Evolutionary conservation across 2,329 filamentous ascomycete genomes (phyloP), one percentile per base, ranked within the genome.

Genomic region (Aspergillus floridensis): DNA sequence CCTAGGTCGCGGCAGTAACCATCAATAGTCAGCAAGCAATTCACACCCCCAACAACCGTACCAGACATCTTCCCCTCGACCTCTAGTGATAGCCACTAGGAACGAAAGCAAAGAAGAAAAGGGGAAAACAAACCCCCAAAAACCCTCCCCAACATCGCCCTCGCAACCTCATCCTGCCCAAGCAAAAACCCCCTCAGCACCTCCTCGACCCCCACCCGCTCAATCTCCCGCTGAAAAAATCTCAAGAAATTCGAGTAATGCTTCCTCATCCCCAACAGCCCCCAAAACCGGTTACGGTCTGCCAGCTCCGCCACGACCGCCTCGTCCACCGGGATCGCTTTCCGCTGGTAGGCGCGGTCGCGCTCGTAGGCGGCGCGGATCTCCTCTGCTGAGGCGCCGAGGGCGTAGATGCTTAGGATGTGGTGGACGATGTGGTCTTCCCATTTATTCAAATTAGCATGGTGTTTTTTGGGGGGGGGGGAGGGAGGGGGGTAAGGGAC

Each of bases 171-270:
- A 57, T 88, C 84, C 2, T 83, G 84, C 16, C 14, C 16, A 1
- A 83, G 80, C 70, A 96, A 91, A 0, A 96, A 88, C 68, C 89
- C 83, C 16, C 81, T 76, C 29, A 96, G 58, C 0, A 87, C 85
- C 1, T 79, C 74, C 65, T 87, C 77, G 80, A 87, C 90, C 0
- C 86, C 84, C 41, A 83, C 82, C 29, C 72, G 71, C 12, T 88
- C 84, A 35, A 96, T 91, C 71, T 95, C 88, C 1, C 76, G 71
- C 69, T 91, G 84, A 76, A 92, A 97, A 78, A 90, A 96, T 6
- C 79, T 77, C 2, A 96, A 80, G 70, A 90, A 96, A 68, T 92
- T 86, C 8, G 85, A 77, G 70, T 96, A 96, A 72, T 87, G 77
- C 48, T 81, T 69, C 56, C 81, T 85, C 10, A 87, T 82, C 11